A percentile compares a stretch with the other conserved stretches of the same genome.
Evolutionary conservation across 495 filamentous ascomycete species (phyloP).

Genomic region (Penicillium parvum): DNA sequence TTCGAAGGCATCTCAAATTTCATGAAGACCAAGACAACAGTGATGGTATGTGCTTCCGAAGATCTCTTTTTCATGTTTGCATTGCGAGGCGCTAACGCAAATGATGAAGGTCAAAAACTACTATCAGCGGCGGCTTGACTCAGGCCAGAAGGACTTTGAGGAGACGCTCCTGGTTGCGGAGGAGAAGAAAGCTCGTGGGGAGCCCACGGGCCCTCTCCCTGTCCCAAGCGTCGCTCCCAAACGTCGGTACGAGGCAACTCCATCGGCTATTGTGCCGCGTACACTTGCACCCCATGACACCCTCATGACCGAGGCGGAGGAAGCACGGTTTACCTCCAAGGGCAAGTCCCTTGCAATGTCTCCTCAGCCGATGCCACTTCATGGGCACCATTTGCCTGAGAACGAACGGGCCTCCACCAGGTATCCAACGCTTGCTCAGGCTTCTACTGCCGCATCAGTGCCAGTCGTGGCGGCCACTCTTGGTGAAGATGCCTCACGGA

Average conservation of each 20-base stretch:
- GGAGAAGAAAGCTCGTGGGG: conserved; percentile 60
- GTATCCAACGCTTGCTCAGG: conserved; percentile 44
- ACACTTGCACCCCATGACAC: conserved; percentile 59
- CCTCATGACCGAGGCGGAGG: conserved; percentile 46
- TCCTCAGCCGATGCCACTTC: conserved; percentile 30
- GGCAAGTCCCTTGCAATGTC: conserved; percentile 30
- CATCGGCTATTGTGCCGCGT: conserved; percentile 53
- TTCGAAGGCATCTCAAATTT: conserved; percentile 77
- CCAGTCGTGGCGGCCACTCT: conserved; percentile 24
- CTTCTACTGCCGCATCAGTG: conserved; percentile 31
- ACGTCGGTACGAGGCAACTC: conserved; percentile 52
- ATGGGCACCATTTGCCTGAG: conserved; percentile 29
- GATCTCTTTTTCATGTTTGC: too few relatives aligned
- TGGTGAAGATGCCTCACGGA: conserved; percentile 30
- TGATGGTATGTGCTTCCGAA: conserved; percentile 72
- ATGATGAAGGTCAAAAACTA: conserved; percentile 80
- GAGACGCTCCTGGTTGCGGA: conserved; percentile 67
- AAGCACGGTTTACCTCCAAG: conserved; percentile 47
- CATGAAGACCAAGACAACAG: conserved; percentile 88
- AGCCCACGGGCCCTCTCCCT: conserved; percentile 65
- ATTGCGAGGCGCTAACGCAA: conserved; percentile 29
- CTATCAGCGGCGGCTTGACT: conserved; percentile 72
- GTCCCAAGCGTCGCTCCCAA: conserved; percentile 55
- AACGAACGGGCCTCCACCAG: conserved; percentile 34
- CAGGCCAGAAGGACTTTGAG: conserved; percentile 63